Base-by-base conservation (phyloP, 1,284 basidiomycete genomes). In the Agroathelia rolfsii region DNA sequence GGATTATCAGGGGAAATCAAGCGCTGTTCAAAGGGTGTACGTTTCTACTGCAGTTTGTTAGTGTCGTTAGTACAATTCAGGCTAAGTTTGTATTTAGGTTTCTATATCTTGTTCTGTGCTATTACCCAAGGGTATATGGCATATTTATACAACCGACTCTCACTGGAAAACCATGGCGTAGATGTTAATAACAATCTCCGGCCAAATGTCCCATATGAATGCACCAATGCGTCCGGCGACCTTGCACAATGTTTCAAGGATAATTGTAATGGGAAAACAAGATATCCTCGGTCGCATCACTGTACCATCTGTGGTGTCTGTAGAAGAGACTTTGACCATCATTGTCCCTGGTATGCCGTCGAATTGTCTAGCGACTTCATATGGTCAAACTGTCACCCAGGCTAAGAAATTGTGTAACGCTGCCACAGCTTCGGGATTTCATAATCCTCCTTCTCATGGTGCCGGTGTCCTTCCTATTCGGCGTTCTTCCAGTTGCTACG, bases 361-460 rank as follows among this genome's bases (percentile, higher is more conserved):
- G 22, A 31, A 32, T 36, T 24, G 15, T 15, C 24, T 11, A 30
- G 30, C n/a, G 5, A 3, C 14, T 33, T 36, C 7, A 43, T 18
- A 14, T 32, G n/a, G 7, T 13, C 10, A 29, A 3, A 17, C 28
- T n/a, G 16, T 20, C 12, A 6, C 31, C 6, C 21, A 34, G 70
- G 69, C 44, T 70, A 10, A 68, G 69, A 16, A 68, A 66, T 36
- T 72, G 69, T 41, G 54, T 71, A 10, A 68, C 67, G 3, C 41
- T 55, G 2, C 38, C 51, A 1, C 51, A 55, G 17, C 55, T 66
- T 45, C 66, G 64, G 42, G 41, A 47, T 9, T 71, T 72, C 40
- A 38, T 69, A 6, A 24, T 37, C 22, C 40, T 71, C 14, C 48
- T 71, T 4, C 43, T 43, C 14, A 28, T 64, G 9, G 47, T 55